Conservation (phyloP, 2,329 filamentous ascomycete genomes). For the Chaetomiaceae sp. region DNA sequence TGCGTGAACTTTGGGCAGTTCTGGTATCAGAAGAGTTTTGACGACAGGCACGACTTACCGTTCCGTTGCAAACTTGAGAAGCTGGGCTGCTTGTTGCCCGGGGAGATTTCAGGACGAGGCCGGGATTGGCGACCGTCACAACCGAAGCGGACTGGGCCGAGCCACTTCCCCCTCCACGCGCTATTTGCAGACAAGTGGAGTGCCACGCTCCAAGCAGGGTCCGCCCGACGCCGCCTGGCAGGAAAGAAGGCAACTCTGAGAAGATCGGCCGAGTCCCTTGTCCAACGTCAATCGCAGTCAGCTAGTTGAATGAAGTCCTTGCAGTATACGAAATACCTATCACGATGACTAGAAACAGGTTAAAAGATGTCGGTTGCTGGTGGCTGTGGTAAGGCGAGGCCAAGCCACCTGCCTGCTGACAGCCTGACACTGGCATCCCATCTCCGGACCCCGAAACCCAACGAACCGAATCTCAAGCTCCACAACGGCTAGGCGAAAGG, state of each 20-base stretch:
- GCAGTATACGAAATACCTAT: no score
- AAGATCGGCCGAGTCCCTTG: no score
- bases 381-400: not conserved
- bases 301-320: no score
- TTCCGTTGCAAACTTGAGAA: not conserved
- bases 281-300: no score
- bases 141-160: constrained; percentile 5
- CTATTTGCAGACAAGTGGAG: constrained; percentile 4
- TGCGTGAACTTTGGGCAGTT: no score
- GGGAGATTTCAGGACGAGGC: not conserved
- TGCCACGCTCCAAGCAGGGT: constrained; percentile 10
- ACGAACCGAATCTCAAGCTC: constrained; percentile 5
- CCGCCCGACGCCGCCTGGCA: not conserved
- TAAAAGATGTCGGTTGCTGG: not conserved
- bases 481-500: constrained; percentile 9
- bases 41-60: no score
- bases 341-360: no score
- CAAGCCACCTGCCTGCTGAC: not conserved
- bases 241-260: no score
- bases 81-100: not conserved
- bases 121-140: not conserved
- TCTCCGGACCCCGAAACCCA: constrained; percentile 11
- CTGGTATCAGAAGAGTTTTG: no score
- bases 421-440: not conserved
- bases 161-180: constrained; percentile 1